Base-by-base conservation (phyloP, 1,139 yeast genomes). In the Hansenula lynferdii region DNA sequence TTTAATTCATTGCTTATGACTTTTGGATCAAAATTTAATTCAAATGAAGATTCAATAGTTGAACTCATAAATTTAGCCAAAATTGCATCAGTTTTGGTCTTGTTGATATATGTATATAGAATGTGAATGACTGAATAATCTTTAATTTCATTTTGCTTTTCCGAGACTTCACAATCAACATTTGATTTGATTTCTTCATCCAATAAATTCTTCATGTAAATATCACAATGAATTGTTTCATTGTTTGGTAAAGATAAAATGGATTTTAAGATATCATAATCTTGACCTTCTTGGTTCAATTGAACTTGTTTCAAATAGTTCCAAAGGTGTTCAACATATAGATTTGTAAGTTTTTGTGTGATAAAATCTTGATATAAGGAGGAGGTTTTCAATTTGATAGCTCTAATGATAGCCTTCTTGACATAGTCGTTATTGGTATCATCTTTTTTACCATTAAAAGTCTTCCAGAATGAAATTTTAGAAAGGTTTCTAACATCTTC, bases 321-420 rank as follows among this genome's bases (percentile, higher is more conserved):
- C 64, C 64, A 60, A 21, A 56, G 35, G 34, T 51, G 48, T 27
- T 47, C 51, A 30, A 56, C 48, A 30, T 57, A 56, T 8, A 47
- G 28, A 14, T 47, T 42, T 6, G 47, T 44, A 20, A 52, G 34
- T 5, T 41, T 31, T 28, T 47, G 49, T 3, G 49, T 31, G 6
- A 51, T n/a, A 9, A 34, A 10, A 35, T 49, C 50, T 10, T 58
- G 43, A 18, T 45, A 18, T 15, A 26, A 20, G 16, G 44, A 44
- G 24, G 51, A 49, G 4, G 50, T 35, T 39, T 55, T 58, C 14
- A 60, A 39, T 24, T 56, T 43, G 24, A 58, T 36, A 33, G 59
- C 51, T 44, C 56, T 53, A 23, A 54, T 57, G 23, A 60, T 52
- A 8, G 51, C 51, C 35, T 45, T 35, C 53, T 51, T 50, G 37